These are phyloP conservation scores for Monosporascus sp. DNA, from an alignment of 2,329 filamentous ascomycete species.

Conservation along the genomic window DNA sequence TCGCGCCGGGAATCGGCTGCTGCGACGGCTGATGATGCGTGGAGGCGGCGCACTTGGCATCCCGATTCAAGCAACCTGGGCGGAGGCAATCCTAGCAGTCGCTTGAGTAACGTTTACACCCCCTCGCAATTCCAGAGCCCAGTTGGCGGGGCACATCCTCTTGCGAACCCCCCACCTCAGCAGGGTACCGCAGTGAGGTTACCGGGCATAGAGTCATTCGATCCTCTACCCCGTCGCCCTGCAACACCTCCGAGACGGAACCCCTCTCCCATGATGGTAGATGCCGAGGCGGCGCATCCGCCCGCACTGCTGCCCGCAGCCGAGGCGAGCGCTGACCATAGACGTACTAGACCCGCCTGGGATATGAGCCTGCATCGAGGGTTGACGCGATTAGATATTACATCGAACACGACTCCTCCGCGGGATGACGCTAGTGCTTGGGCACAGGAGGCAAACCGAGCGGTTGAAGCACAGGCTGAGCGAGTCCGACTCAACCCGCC, in stretches of 20 bases:
- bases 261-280: constrained; percentile 73
- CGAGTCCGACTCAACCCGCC: constrained; percentile 41
- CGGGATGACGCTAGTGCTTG: constrained; percentile 49
- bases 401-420: constrained; percentile 40
- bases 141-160: constrained; percentile 46
- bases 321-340: constrained; percentile 37
- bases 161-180: constrained; percentile 38
- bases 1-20: constrained; percentile 61
- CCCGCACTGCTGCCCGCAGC: constrained; percentile 26
- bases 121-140: constrained; percentile 53
- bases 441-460: constrained; percentile 52
- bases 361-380: constrained; percentile 63
- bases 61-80: constrained; percentile 65
- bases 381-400: constrained; percentile 62
- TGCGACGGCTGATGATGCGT: constrained; percentile 65
- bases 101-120: constrained; percentile 70
- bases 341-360: constrained; percentile 52
- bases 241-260: constrained; percentile 58
- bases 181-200: constrained; percentile 61
- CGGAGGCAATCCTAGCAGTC: constrained; percentile 59
- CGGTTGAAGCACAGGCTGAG: constrained; percentile 50
- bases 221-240: constrained; percentile 62
- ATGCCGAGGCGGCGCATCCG: constrained; percentile 42
- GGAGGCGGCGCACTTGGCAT: constrained; percentile 86
- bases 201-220: constrained; percentile 89